Base-by-base conservation (phyloP, 2,329 filamentous ascomycete genomes). In the Metarhizium rileyi region DNA sequence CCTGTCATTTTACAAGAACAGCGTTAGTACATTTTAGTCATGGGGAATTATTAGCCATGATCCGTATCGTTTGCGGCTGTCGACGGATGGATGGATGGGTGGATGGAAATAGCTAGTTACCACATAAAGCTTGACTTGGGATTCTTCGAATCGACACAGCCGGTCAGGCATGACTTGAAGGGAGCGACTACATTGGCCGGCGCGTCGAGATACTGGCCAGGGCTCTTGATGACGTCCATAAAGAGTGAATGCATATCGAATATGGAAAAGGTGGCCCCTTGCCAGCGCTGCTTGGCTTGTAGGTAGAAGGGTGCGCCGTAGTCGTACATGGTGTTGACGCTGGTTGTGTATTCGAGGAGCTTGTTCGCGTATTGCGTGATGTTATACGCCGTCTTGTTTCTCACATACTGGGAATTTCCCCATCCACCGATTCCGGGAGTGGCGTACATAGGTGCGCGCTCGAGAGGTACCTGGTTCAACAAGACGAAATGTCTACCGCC, bases 401-500 rank as follows among this genome's bases (percentile, higher is more conserved):
- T 46, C 76, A 74, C 78, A 61, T 72, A 77, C 46, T 65, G 61
- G 52, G 43, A 22, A 38, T 59, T 55, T 3, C 45, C 44, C 7
- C 7, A 16, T 43, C 54, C 52, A 22, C 14, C 20, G 25, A 10
- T 5, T 14, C 41, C 49, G 1, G 54, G 54, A 0, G 50, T 36
- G 8, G 57, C 78, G 61, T 90, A 91, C 50, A 84, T 66, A 0
- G 86, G 86, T 1, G 78, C 68, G n/a, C 83, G 66, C 45, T 90
- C 72, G 43, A 90, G 69, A 0, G 87, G 86, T 0, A 76, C 78
- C 14, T 77, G 66, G 60, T 89, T 89, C 67, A 88, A 72, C 16
- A 91, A 69, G 2, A 90, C 81, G 54, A 90, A 89, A 52, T 80
- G 80, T 12, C 86, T 73, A 0, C 73, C 87, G 4, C 86, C 86